A percentile compares a stretch with the other conserved stretches of the same genome.
These are phyloP conservation scores for Clarireedia hainanense DNA, from an alignment of 2,329 filamentous ascomycete genomes.

Conservation along the genomic window DNA sequence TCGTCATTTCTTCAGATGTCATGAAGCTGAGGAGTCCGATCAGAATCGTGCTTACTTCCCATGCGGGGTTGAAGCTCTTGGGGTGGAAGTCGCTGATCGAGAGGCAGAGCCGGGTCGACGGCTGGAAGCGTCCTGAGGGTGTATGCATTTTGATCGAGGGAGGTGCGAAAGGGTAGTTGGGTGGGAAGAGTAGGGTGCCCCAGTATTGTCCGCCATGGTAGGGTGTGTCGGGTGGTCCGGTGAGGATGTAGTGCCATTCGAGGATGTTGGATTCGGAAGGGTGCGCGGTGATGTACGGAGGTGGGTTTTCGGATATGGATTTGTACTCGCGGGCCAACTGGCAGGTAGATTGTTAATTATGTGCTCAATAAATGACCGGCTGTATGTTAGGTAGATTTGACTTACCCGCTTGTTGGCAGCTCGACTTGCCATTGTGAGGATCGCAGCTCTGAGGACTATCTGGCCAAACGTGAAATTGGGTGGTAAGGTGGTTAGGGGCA, in stretches of 20 bases:
- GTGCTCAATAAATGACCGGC: neutral
- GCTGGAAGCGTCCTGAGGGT: conserved; percentile 89
- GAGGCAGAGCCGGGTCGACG: conserved; percentile 83
- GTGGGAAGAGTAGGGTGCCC: conserved; percentile 91
- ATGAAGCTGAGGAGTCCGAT: conserved; percentile 94
- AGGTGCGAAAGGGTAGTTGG: conserved; percentile 94
- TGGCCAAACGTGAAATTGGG: neutral
- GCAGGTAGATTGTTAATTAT: neutral
- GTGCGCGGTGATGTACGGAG: conserved; percentile 82
- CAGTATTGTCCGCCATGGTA: conserved; percentile 96
- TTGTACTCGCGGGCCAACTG: conserved; percentile 57
- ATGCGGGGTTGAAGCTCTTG: conserved; percentile 95
- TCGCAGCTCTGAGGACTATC: conserved; percentile 7
- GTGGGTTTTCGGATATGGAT: conserved; percentile 64
- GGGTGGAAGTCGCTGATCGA: conserved; percentile 98
- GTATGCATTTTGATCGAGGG: conserved; percentile 99
- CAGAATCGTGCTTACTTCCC: conserved; percentile 95
- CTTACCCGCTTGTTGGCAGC: conserved; percentile 63
- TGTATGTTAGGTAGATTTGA: neutral
- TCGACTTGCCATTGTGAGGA: conserved; percentile 56
- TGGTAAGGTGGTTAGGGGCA: neutral
- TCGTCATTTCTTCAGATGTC: conserved; percentile 98
- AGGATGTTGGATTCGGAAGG: conserved; percentile 87
- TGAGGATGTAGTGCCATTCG: conserved; percentile 95
- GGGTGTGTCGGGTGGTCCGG: conserved; percentile 85